Base-by-base conservation (phyloP, 176 grass and related monocot species). In the Eremochloa ophiuroides region DNA sequence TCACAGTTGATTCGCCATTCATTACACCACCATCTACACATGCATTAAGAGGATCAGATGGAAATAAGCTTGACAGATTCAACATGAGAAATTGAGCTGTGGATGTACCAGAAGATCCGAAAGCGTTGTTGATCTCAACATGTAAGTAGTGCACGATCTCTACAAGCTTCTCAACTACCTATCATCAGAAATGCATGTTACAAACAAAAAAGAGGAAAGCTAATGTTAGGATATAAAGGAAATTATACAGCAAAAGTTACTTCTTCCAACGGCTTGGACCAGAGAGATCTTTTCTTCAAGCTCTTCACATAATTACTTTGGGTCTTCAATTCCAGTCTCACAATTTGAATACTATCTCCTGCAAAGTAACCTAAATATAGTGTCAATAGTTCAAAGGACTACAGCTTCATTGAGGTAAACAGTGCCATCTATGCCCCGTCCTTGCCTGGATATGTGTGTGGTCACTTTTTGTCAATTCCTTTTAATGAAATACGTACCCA, bases 281-380 rank as follows among this genome's bases (percentile, higher is more conserved):
- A 99, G 58, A 99, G 85, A 88, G 96, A 95, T 90, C 88, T 90
- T 87, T 90, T 99, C 86, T 99, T 91, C 85, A 99, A 90, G 77
- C 76, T 93, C 70, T 94, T 95, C 29, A 99, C 96, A 73, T 95
- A 90, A 69, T 85, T 93, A 74, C 62, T 87, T 95, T 99, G 96
- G 53, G 39, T 90, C 82, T 95, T 99, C 55, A 99, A 65, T 62
- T 95, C 96, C 69, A 91, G 87, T 73, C 75, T 91, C 55, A 91
- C 77, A 73, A 99, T 87, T 80, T 93, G 88, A 85, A 95, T 73
- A 72, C 71, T 95, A 4, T 90, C 91, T 71, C 86, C 91, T 89
- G 66, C 51, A 93, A 68, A 69, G 18, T 14, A 51, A 66, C 73
- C 22, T 33, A 62, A 43, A 73, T 67, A 78, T 56, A 46, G n/a